Conservation (phyloP, 106 monocot species). For the Acorus gramineus region DNA sequence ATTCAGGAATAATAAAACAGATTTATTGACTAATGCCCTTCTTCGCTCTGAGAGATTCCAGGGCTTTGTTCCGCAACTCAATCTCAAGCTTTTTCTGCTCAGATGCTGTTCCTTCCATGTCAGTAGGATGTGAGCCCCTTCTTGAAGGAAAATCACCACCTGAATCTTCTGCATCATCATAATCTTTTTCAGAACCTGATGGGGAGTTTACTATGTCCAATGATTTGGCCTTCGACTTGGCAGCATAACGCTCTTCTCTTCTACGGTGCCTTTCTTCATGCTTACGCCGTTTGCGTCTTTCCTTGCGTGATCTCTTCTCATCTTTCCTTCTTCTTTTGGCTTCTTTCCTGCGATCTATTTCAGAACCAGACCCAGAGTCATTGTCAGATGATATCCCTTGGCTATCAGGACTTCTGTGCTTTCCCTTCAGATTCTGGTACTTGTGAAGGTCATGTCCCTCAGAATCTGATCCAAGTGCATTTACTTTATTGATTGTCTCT, state of each 20-base stretch:
- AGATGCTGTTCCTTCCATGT: conserved; percentile 27
- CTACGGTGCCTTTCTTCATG: conserved; percentile 72
- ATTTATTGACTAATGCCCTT: conserved; percentile 57
- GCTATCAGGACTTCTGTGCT: conserved; percentile 35
- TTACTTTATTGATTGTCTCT: background rate
- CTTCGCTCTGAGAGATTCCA: conserved; percentile 81
- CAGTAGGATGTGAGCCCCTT: conserved; percentile 8
- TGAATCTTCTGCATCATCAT: conserved; percentile 13
- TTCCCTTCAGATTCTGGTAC: conserved; percentile 19
- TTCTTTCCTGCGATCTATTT: conserved; percentile 37
- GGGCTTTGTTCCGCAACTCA: conserved; percentile 79
- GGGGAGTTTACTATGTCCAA: conserved; percentile 26
- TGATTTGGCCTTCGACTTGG: conserved; percentile 41
- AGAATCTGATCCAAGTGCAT: conserved; percentile 27
- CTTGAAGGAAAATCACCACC: conserved; percentile 20
- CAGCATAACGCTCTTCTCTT: conserved; percentile 51
- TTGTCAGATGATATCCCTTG: conserved; percentile 32
- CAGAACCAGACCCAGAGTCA: conserved; percentile 40
- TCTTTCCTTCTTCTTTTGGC: conserved; percentile 68
- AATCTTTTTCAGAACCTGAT: conserved; percentile 31
- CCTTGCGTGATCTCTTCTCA: conserved; percentile 57
- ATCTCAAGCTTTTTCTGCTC: conserved; percentile 80
- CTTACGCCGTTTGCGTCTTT: conserved; percentile 49
- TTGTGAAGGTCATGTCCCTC: conserved; percentile 19
- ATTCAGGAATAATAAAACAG: background rate